Conservation (phyloP, 2,329 filamentous ascomycete species). For the Aspergillus fumigatus region DNA sequence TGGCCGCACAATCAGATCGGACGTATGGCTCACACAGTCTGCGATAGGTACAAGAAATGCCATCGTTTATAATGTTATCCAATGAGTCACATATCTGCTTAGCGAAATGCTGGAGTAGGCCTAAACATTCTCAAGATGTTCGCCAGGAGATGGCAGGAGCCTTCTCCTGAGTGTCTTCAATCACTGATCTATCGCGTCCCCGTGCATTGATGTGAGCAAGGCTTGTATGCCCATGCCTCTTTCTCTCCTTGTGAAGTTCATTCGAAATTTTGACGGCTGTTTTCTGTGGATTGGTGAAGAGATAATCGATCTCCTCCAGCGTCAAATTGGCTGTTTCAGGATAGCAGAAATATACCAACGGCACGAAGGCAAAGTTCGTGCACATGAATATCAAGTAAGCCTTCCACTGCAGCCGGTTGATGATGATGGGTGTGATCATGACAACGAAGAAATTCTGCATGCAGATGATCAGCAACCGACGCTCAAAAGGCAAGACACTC, state of each 20-base stretch:
- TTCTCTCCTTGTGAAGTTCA: conserved; percentile 14
- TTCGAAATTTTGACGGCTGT: conserved; percentile 15
- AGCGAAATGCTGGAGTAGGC: not conserved
- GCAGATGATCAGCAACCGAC: not conserved
- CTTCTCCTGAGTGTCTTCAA: not conserved
- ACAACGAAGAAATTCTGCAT: conserved; percentile 43
- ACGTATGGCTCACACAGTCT: no score
- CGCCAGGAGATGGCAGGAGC: not conserved
- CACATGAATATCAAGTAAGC: conserved; percentile 36
- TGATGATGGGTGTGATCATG: conserved; percentile 32
- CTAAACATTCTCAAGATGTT: not conserved
- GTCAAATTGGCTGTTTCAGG: conserved; percentile 41
- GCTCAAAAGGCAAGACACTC: not conserved
- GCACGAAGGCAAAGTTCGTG: conserved; percentile 30
- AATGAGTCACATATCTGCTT: not conserved
- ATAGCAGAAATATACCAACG: conserved; percentile 43
- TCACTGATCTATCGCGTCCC: no score
- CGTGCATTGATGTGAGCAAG: no score
- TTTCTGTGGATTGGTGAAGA: conserved; percentile 27
- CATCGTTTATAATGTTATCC: not conserved
- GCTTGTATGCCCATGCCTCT: conserved; percentile 4
- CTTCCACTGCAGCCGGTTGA: conserved; percentile 31
- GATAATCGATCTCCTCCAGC: conserved; percentile 42
- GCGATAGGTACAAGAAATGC: no score
- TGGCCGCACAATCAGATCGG: no score